These are phyloP conservation scores for Aspergillus uvarum DNA, from an alignment of 2,329 filamentous ascomycete species.

Conservation along the genomic window DNA sequence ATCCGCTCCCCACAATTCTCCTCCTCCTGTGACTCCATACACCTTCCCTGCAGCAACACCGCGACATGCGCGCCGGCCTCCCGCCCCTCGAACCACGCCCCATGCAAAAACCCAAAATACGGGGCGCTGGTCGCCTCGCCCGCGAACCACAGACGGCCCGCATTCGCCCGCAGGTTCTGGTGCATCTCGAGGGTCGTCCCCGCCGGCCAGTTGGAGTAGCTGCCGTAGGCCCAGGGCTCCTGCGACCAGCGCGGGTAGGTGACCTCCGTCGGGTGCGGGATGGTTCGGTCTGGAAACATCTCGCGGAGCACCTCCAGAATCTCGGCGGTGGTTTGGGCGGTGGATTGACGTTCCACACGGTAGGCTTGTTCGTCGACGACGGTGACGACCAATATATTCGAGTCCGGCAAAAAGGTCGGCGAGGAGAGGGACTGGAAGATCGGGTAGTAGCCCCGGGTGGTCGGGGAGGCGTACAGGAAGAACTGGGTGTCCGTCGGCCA, in stretches of 20 bases:
- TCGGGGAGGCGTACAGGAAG: conserved; percentile 54
- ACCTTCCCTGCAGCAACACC: conserved; percentile 24
- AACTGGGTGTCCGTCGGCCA: conserved; percentile 59
- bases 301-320: conserved; percentile 57
- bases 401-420: conserved; percentile 59
- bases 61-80: conserved; percentile 42
- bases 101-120: conserved; percentile 67
- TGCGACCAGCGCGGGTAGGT: conserved; percentile 61
- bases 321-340: conserved; percentile 58
- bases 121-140: conserved; percentile 63
- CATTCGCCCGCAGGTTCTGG: conserved; percentile 66
- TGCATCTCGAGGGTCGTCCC: conserved; percentile 64
- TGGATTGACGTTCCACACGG: conserved; percentile 58
- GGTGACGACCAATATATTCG: conserved; percentile 66
- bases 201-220: conserved; percentile 67
- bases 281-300: conserved; percentile 59
- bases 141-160: conserved; percentile 62
- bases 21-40: conserved; percentile 11
- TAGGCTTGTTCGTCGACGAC: conserved; percentile 59
- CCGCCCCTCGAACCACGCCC: conserved; percentile 59
- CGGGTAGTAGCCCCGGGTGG: conserved; percentile 55
- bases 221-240: conserved; percentile 56
- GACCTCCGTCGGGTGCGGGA: conserved; percentile 62
- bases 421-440: conserved; percentile 64
- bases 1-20: conserved; percentile 21